Evolutionary conservation across 805 yeast genomes (phyloP).

Genomic region (Saccharomycopsis sp.): DNA sequence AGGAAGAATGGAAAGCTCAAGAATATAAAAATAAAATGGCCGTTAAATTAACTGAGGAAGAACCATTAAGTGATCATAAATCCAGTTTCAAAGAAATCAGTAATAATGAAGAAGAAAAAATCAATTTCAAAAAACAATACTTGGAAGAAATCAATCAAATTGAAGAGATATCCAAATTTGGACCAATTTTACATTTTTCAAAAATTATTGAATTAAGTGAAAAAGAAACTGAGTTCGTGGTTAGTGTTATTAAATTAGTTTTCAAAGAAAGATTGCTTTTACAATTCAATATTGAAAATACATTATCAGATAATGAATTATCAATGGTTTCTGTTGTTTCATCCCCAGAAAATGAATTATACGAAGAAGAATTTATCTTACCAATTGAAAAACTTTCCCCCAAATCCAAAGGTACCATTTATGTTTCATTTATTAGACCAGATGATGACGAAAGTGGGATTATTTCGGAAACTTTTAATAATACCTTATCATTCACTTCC

Average conservation of each 20-base stretch:
- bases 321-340: slow-evolving; percentile 67
- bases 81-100: slow-evolving; percentile 17
- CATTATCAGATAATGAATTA: slow-evolving; percentile 66
- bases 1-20: slow-evolving; percentile 58
- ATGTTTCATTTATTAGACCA: slow-evolving; percentile 64
- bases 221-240: slow-evolving; percentile 86
- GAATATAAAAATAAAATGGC: slow-evolving; percentile 45
- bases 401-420: slow-evolving; percentile 59
- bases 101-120: slow-evolving; percentile 16
- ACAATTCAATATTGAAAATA: slow-evolving; percentile 79
- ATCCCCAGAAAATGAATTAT: slow-evolving; percentile 46
- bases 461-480: slow-evolving; percentile 43
- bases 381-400: slow-evolving; percentile 69
- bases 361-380: slow-evolving; percentile 59
- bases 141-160: slow-evolving; percentile 59
- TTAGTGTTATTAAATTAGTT: slow-evolving; percentile 72
- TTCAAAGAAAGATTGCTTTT: slow-evolving; percentile 63
- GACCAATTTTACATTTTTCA: slow-evolving; percentile 66
- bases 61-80: slow-evolving; percentile 18
- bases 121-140: slow-evolving; percentile 32
- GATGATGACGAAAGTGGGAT: slow-evolving; percentile 26
- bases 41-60: slow-evolving; percentile 22
- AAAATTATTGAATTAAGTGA: slow-evolving; percentile 65
- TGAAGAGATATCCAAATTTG: slow-evolving; percentile 66
- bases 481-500: slow-evolving; percentile 61